These are phyloP conservation scores for Trichoderma simmonsii DNA, from an alignment of 2,329 filamentous ascomycete species.

Conservation along the genomic window DNA sequence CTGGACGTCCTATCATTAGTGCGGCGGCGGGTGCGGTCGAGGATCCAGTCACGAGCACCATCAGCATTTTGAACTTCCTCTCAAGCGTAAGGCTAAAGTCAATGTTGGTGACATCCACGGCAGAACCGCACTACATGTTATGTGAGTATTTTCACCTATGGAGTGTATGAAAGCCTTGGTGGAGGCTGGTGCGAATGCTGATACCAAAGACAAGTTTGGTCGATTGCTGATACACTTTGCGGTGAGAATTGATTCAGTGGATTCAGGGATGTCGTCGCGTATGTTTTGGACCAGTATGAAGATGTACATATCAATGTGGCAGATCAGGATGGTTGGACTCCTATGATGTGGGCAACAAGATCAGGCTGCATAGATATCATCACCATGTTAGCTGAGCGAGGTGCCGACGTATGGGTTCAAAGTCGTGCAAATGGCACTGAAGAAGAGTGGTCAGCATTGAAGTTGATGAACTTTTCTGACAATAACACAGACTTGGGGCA, in stretches of 20 bases:
- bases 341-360: neutral
- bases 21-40: neutral
- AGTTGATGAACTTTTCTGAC: neutral
- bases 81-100: neutral
- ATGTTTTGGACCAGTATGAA: neutral
- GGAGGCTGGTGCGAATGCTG: neutral
- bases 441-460: neutral
- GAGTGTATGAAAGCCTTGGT: neutral
- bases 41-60: neutral
- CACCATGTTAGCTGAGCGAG: neutral
- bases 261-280: neutral
- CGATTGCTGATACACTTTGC: neutral
- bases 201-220: neutral
- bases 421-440: neutral
- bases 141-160: accelerated
- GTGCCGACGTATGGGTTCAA: neutral
- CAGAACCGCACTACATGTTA: neutral
- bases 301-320: neutral
- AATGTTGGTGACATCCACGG: neutral
- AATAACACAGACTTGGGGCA: neutral
- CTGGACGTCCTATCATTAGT: neutral
- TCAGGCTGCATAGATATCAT: neutral
- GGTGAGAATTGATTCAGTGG: neutral
- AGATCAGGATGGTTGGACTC: neutral
- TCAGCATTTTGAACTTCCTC: neutral